Base-by-base conservation (phyloP, 164 flowering plant genomes). In the Paratinospora sagittata region DNA sequence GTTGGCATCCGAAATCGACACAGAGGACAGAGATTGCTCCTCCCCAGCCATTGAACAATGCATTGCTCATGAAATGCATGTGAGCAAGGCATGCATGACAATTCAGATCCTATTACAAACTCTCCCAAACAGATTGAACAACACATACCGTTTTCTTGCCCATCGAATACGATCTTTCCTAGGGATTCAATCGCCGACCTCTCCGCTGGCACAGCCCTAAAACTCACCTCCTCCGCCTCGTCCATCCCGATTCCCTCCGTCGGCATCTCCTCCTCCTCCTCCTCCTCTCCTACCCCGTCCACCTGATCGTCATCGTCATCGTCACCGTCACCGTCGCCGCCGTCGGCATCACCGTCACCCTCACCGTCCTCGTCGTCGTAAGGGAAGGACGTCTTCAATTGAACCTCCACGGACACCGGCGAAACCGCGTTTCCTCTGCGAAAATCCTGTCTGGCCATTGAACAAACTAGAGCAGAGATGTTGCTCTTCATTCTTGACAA, bases 1-100 rank as follows among this genome's bases (percentile, higher is more conserved):
- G 21, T 64, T 33, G 67, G 67, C 67, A 65, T 34, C 67, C 8
- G 21, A 39, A 66, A 66, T 12, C 57, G 69, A 66, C 69, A 41
- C 8, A 41, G 26, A 61, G 69, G 69, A 21, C 69, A 66, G 0
- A 6, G 7, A 21, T 66, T 34, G 0, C 69, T 66, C 27, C 27
- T 21, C 52, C 8, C 2, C 52, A 66, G 16, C 69, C 69, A 66
- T 45, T 66, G n/a, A 39, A 39, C 16, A 4, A 66, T 66, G 55
- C 47, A 66, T 9, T 13, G 27, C 3, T 11, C 39, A 61, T 61
- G 63, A 61, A 61, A 61, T 6, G 26, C 13, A 61, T 61, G 63
- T 0, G 63, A 61, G 30, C 66, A 66, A 10, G 69, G 26, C 69
- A 66, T 66, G 3, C 27, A 5, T 6, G 27, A 10, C 2, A 66